Base-by-base conservation (phyloP, 345 rosid species). In the Lepidium africanum region DNA sequence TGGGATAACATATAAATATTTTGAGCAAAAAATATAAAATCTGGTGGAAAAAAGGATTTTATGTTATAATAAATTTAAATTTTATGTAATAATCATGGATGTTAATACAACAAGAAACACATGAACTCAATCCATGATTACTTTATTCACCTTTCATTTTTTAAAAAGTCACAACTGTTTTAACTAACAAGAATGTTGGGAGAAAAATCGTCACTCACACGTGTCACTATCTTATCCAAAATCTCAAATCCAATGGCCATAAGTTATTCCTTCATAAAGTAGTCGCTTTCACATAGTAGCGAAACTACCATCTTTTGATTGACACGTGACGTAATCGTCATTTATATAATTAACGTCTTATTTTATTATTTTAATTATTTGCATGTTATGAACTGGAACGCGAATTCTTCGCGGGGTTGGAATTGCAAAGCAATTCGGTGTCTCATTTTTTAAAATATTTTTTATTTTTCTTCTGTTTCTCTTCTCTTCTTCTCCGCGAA, bases 361-460 rank as follows among this genome's bases (percentile, higher is more conserved):
- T 50, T 41, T 13, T 3, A 5, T 59, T 70, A n/a, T 6, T 6
- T 39, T 7, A 37, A 57, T 54, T 23, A 33, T 39, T 30, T 17
- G 57, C 36, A 64, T 64, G 43, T 23, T 66, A 59, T 61, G 78
- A 67, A 74, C 73, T 74, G 73, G 58, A 53, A 53, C 55, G 73
- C 68, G 62, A 67, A 73, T 50, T 58, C 63, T 14, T 25, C 63
- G 72, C 59, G 35, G 10, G 35, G 37, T 74, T 74, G 47, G 41
- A 59, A 52, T 51, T 59, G 72, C 33, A 51, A 35, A 36, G 49
- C 63, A 74, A 51, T 33, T 59, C 6, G 13, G 63, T 61, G 37
- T 50, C 58, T 50, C 73, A 46, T 14, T 47, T 35, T 55, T 64
- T 21, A 21, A 21, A 21, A 21, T 8, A 12, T 35, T 19, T 0